phyloP scores from a whole-genome alignment of 169 alveolate species.

The Plasmodium gonderi region DNA sequence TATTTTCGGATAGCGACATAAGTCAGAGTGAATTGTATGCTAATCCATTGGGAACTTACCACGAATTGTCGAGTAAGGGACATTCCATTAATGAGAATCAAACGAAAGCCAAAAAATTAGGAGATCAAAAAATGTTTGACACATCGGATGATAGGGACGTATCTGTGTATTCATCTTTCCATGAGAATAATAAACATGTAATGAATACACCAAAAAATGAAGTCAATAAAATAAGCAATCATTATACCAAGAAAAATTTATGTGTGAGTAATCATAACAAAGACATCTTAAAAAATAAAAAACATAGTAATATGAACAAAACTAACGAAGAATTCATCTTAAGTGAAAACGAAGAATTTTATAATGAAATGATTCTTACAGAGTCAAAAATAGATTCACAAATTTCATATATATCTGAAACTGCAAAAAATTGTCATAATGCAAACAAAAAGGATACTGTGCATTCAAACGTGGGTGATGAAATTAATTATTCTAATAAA shows the following conservation, averaged over 20 bases:
- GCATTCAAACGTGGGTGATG: not conserved
- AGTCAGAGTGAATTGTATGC: constrained; percentile 8
- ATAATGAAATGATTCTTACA: not conserved
- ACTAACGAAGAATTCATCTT: constrained; percentile 7
- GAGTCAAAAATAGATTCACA: not conserved
- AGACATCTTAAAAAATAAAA: not conserved
- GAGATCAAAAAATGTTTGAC: not conserved
- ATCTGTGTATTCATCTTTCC: not conserved
- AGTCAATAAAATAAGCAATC: not conserved
- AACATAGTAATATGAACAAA: not conserved
- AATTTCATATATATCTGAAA: not conserved
- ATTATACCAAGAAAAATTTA: not conserved
- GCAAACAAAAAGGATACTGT: not conserved
- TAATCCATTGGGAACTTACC: not conserved
- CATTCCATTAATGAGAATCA: not conserved
- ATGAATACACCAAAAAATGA: not conserved
- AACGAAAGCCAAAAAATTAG: not conserved
- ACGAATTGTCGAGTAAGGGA: not conserved
- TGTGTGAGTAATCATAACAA: not conserved
- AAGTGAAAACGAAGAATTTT: constrained; percentile 73
- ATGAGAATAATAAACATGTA: not conserved
- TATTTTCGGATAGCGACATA: constrained; percentile 15
- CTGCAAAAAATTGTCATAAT: not conserved
- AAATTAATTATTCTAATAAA: not conserved
- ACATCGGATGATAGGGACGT: not conserved